Conservation (phyloP, 2,329 filamentous ascomycete genomes). For the Trematosphaeria pertusa region DNA sequence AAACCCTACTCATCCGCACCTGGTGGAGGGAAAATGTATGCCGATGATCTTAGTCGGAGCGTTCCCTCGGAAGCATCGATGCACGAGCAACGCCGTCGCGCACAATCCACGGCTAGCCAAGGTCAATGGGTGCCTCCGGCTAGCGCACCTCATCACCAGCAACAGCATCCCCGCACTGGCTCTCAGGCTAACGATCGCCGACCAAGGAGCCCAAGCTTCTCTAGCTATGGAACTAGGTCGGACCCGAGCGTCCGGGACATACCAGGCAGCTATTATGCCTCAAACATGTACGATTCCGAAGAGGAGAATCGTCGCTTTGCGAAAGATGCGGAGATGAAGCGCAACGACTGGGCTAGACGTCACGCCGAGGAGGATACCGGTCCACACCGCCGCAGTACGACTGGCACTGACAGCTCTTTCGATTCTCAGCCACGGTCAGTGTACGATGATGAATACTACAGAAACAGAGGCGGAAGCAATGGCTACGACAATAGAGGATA, state of each 20-base stretch:
- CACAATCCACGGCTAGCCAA: constrained; percentile 42
- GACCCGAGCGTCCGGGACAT: constrained; percentile 42
- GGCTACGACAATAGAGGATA: constrained; percentile 39
- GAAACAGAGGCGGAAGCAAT: constrained; percentile 28
- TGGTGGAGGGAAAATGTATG: constrained; percentile 65
- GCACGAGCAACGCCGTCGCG: constrained; percentile 34
- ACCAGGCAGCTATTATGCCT: constrained; percentile 38
- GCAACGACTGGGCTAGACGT: constrained; percentile 30
- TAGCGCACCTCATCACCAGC: constrained; percentile 23
- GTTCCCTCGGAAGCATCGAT: constrained; percentile 31
- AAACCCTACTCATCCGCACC: constrained; percentile 69
- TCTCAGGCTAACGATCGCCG: constrained; percentile 30
- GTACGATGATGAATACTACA: constrained; percentile 44
- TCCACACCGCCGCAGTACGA: constrained; percentile 32
- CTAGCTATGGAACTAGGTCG: constrained; percentile 41
- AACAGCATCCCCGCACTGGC: constrained; percentile 30
- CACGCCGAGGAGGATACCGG: constrained; percentile 24
- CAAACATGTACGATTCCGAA: constrained; percentile 40
- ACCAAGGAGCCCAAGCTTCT: constrained; percentile 43
- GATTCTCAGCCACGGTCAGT: constrained; percentile 35
- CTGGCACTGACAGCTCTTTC: constrained; percentile 33
- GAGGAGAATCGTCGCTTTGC: constrained; percentile 40
- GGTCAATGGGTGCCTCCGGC: constrained; percentile 35
- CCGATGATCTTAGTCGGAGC: constrained; percentile 39
- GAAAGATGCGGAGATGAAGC: constrained; percentile 39